These are phyloP conservation scores for Fusarium pseudocircinatum DNA, from an alignment of 2,329 filamentous ascomycete genomes.

Conservation along the genomic window DNA sequence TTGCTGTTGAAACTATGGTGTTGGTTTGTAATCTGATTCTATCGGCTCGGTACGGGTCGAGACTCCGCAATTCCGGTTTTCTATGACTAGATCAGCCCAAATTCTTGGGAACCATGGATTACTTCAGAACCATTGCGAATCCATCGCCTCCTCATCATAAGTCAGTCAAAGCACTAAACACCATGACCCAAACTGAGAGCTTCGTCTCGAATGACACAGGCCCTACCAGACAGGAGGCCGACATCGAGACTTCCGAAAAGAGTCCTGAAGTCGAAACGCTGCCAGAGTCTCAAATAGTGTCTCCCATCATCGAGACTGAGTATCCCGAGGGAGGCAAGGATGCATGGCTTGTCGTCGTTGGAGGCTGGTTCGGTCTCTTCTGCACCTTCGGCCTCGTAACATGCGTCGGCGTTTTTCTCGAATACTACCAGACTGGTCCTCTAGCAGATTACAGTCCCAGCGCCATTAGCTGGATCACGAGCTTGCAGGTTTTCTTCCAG, in stretches of 20 bases:
- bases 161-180: too few species aligned
- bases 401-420: background rate
- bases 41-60: too few species aligned
- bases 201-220: too few species aligned
- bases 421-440: background rate
- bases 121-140: rapidly evolving
- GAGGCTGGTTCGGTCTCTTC: background rate
- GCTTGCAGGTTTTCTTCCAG: background rate
- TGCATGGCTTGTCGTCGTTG: background rate
- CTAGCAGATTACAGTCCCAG: rapidly evolving
- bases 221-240: background rate
- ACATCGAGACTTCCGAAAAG: background rate
- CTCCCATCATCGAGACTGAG: rapidly evolving
- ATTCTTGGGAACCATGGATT: rapidly evolving
- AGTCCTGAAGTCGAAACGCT: rapidly evolving
- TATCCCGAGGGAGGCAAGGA: background rate
- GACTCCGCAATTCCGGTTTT: too few species aligned
- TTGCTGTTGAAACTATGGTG: too few species aligned
- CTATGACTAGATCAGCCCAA: too few species aligned
- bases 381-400: background rate
- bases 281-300: rapidly evolving
- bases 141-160: too few species aligned
- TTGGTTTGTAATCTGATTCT: too few species aligned
- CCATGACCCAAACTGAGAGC: background rate
- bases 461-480: background rate